Conservation (phyloP, 2,329 filamentous ascomycete genomes). For the Fusarium verrucosum region DNA sequence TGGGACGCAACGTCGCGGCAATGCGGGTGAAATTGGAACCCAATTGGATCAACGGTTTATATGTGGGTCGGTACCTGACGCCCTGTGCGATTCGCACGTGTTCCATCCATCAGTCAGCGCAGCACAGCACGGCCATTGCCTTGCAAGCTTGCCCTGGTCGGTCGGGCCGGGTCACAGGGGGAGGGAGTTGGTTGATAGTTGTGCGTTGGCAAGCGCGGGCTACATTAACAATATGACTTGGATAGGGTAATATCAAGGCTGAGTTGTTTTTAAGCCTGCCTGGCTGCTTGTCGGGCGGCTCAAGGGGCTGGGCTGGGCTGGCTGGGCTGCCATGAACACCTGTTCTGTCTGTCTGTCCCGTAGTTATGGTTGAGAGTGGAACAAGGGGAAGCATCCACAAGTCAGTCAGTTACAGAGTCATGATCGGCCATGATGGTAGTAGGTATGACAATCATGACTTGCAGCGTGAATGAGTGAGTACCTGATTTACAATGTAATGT, state of each 20-base stretch:
- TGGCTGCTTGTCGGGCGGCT: too few species aligned
- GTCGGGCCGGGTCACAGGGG: conserved; percentile 32
- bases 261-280: conserved; percentile 2
- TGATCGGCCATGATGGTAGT: conserved; percentile 25
- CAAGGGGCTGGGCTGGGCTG: too few species aligned
- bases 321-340: conserved; percentile 7
- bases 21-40: conserved; percentile 30
- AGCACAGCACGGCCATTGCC: conserved; percentile 2
- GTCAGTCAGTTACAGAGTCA: conserved; percentile 10
- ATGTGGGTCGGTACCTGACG: conserved; percentile 35
- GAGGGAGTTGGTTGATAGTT: conserved; percentile 12
- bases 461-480: conserved; percentile 9
- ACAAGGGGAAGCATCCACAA: conserved; percentile 22
- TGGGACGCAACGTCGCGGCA: conserved; percentile 26
- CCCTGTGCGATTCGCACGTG: conserved; percentile 41
- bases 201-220: conserved; percentile 39
- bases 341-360: conserved; percentile 14
- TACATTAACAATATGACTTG: conserved; percentile 11
- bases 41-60: conserved; percentile 20
- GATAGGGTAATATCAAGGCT: conserved; percentile 6
- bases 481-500: background rate
- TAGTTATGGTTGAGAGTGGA: conserved; percentile 27
- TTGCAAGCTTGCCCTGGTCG: conserved; percentile 17
- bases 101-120: conserved; percentile 31
- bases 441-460: conserved; percentile 33